Evolutionary conservation across 306 rosid species (phyloP).

Genomic region (Betula pendula): DNA sequence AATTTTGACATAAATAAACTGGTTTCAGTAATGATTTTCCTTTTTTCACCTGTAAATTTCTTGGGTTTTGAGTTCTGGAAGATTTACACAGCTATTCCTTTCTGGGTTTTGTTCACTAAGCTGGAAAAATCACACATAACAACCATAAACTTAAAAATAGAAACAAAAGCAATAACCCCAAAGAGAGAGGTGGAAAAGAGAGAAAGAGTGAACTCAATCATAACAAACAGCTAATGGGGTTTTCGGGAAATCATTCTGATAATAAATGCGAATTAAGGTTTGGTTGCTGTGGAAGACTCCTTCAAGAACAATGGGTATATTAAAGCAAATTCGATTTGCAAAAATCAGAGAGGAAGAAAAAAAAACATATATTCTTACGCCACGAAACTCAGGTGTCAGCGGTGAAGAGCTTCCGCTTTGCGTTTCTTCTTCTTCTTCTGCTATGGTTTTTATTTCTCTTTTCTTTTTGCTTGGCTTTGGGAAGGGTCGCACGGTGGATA

Average conservation of each 20-base stretch:
- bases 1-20: background rate
- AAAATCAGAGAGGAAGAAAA: background rate
- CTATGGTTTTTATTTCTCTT: background rate
- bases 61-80: background rate
- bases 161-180: background rate
- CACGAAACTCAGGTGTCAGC: background rate
- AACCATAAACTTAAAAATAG: background rate
- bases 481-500: background rate
- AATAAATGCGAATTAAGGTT: background rate
- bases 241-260: background rate
- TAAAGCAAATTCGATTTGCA: background rate
- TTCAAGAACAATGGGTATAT: background rate
- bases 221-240: constrained; percentile 7
- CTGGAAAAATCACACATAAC: background rate
- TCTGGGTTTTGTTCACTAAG: background rate
- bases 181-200: background rate
- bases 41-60: background rate
- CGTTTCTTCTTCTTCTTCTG: constrained; percentile 22
- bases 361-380: background rate
- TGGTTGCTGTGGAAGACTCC: background rate
- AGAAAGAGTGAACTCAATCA: background rate
- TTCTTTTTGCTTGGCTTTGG: background rate
- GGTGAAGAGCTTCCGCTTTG: background rate
- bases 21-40: background rate
- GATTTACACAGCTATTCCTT: background rate